Evolutionary conservation across 1,284 basidiomycete genomes (phyloP).

Genomic region (Malassezia sp.): DNA sequence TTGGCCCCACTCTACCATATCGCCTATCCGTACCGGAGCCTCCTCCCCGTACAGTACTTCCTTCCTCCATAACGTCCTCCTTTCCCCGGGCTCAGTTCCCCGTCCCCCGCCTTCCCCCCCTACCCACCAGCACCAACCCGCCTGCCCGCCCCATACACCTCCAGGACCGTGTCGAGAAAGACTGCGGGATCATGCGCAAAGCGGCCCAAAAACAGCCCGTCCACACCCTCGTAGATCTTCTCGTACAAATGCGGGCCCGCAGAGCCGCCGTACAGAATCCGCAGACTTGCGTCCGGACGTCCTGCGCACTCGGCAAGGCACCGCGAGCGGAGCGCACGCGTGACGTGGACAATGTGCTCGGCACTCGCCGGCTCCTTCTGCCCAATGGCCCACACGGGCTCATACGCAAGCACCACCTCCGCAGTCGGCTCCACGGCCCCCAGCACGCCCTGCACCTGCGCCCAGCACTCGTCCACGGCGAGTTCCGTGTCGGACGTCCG

Average conservation of each 20-base stretch:
- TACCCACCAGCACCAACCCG: too few species aligned
- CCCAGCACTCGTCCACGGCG: conserved; percentile 35
- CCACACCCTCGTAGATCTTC: conserved; percentile 33
- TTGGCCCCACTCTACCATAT: too few species aligned
- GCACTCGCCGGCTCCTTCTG: conserved; percentile 28
- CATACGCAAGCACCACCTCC: conserved; percentile 34
- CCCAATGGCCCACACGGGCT: conserved; percentile 43
- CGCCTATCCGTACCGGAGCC: too few species aligned
- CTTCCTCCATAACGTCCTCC: too few species aligned
- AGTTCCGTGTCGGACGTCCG: conserved; percentile 17
- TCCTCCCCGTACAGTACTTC: too few species aligned
- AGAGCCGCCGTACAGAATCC: conserved; percentile 38
- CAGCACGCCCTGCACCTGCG: conserved; percentile 27
- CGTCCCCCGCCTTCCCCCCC: not conserved
- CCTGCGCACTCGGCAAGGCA: conserved; percentile 7
- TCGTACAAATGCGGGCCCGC: conserved; percentile 34
- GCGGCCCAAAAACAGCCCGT: conserved; percentile 36
- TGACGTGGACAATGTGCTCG: conserved; percentile 35
- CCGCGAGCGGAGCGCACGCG: conserved; percentile 24
- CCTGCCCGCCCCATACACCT: conserved; percentile 14
- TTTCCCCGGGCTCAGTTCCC: too few species aligned
- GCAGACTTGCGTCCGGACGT: conserved; percentile 18
- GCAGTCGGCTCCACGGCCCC: conserved; percentile 8
- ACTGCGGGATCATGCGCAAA: conserved; percentile 35
- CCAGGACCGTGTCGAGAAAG: conserved; percentile 30